Evolutionary conservation across 306 rosid genomes (phyloP), one percentile per base, ranked within the genome.

Genomic region (Malus sylvestris): DNA sequence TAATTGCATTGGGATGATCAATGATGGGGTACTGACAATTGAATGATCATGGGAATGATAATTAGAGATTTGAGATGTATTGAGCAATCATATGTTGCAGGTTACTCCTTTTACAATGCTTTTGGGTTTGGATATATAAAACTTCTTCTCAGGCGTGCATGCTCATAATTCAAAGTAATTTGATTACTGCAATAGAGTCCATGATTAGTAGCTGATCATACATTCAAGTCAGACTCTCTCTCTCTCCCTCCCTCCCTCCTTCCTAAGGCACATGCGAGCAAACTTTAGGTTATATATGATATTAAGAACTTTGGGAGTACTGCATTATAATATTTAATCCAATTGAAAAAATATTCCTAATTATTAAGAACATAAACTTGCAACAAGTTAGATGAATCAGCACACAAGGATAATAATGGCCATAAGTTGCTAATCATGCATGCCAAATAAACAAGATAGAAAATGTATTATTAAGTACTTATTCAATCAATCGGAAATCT

Each of bases 21-120:
- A 73, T 67, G 69, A 49, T 74, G 85, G 16, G 68, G 68, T 22
- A 42, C 70, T 74, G 79, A 74, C 79, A 74, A 23, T 79, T 35
- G 72, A 75, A 83, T 79, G 79, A 83, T 79, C 52, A 76, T 59
- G 72, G 73, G 79, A 83, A 83, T 67, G 86, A 75, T 83, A 69
- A 44, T 71, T 33, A 49, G 78, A 79, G 67, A 76, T 67, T 67
- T 25, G 72, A 49, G 55, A 55, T 57, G 81, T 30, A 74, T 62
- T 76, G 61, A 46, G 81, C 86, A 83, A 80, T 80, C 84, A 83
- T 83, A 70, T 76, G 79, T 40, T 75, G 68, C 74, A 62, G 80
- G 42, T 76, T 64, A 66, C 18, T 25, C 49, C 75, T 69, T 58
- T 49, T 71, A 10, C 35, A 42, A 52, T 38, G 71, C 75, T 73